Percentiles rank a stretch among this genome's conserved stretches.
Evolutionary conservation across 306 rosid species (phyloP).

Genomic region (Medicago ruthenica): DNA sequence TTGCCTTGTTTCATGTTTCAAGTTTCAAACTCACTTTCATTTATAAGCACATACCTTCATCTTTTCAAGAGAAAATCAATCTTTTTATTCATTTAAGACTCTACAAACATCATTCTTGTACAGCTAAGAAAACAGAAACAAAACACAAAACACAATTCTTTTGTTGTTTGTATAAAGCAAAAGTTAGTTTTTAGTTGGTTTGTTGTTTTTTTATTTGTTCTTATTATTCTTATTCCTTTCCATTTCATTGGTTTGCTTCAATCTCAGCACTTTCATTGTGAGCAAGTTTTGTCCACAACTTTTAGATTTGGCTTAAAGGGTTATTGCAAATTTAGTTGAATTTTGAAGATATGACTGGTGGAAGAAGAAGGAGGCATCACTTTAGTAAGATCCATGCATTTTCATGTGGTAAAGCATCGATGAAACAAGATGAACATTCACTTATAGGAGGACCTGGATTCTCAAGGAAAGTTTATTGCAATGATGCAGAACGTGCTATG

Average conservation of each 20-base stretch:
- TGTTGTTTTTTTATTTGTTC: not conserved
- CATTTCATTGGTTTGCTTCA: not conserved
- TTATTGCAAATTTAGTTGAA: not conserved
- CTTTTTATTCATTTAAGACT: no score
- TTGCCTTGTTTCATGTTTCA: no score
- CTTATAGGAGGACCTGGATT: slow-evolving; percentile 96
- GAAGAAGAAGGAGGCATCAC: slow-evolving; percentile 68
- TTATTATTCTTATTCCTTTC: not conserved
- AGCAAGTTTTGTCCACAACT: not conserved
- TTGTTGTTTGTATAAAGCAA: slow-evolving; percentile 12
- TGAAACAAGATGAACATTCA: slow-evolving; percentile 69
- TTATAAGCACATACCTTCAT: slow-evolving; percentile 7
- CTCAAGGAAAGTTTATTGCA: slow-evolving; percentile 81
- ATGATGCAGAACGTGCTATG: slow-evolving; percentile 66
- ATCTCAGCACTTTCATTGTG: not conserved
- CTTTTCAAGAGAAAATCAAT: not conserved
- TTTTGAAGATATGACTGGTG: slow-evolving; percentile 57
- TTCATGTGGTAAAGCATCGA: slow-evolving; percentile 70
- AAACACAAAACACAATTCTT: slow-evolving; percentile 10
- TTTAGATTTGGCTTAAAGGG: not conserved
- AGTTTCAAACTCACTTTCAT: not conserved
- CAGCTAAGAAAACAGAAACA: slow-evolving; percentile 3
- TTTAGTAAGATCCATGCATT: slow-evolving; percentile 87
- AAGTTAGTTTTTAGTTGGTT: not conserved
- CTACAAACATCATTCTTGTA: slow-evolving; percentile 5